Conservation (phyloP, 768 basidiomycete genomes). For the Naematelia aurantialba region DNA sequence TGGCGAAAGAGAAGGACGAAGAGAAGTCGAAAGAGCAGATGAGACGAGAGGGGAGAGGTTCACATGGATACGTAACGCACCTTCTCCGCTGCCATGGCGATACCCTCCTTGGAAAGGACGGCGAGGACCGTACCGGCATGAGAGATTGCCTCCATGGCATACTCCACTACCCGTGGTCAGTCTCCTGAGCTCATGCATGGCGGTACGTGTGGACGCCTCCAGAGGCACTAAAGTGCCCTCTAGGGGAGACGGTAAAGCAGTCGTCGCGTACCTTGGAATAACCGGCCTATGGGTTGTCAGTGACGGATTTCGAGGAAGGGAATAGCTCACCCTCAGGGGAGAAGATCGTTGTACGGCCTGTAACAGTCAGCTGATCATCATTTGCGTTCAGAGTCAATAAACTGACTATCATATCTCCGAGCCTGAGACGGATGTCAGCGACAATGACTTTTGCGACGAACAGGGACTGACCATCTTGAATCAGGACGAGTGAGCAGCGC, state of each 20-base stretch:
- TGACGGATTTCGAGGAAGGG: neutral
- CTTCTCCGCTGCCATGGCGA: constrained; percentile 50
- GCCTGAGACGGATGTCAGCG: constrained; percentile 56
- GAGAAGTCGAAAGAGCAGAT: neutral
- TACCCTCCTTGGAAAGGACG: constrained; percentile 50
- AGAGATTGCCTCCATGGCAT: constrained; percentile 99
- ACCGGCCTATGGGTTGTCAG: constrained; percentile 64
- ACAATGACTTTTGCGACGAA: neutral
- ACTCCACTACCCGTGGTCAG: constrained; percentile 67
- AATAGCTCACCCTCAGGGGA: constrained; percentile 78
- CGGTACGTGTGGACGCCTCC: neutral
- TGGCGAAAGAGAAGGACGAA: neutral
- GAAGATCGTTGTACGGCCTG: constrained; percentile 85
- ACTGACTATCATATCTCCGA: constrained; percentile 87
- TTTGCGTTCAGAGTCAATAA: constrained; percentile 10
- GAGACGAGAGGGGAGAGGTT: neutral
- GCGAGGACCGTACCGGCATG: constrained; percentile 66
- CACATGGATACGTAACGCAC: constrained; percentile 22
- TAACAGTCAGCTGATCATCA: constrained; percentile 55
- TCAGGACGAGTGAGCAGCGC: no score
- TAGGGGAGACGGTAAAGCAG: no score
- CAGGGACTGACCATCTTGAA: constrained; percentile 19
- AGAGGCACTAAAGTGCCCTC: neutral
- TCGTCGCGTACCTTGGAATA: constrained; percentile 95
- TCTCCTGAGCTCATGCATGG: neutral